Evolutionary conservation across 2,329 filamentous ascomycete genomes (phyloP).

Genomic region (Sclerotinia minor): DNA sequence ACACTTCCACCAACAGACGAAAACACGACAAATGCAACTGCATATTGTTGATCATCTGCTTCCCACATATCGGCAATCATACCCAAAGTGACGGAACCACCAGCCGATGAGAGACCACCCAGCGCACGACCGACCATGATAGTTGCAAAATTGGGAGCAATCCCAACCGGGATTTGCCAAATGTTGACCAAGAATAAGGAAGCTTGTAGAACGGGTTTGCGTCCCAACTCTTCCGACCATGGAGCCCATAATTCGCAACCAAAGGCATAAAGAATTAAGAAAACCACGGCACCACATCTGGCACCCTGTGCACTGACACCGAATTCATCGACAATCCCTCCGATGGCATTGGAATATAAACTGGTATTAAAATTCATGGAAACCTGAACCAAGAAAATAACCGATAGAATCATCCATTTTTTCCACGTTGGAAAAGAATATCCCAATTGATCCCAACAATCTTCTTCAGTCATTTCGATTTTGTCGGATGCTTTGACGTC

Average conservation of each 20-base stretch:
- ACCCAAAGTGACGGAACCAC: constrained; percentile 70
- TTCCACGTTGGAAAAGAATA: constrained; percentile 60
- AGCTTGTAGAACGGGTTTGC: constrained; percentile 72
- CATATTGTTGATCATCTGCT: constrained; percentile 69
- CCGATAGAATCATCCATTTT: constrained; percentile 70
- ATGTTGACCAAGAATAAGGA: constrained; percentile 76
- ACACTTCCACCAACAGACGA: constrained; percentile 77
- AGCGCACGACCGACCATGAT: constrained; percentile 70
- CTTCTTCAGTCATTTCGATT: constrained; percentile 52
- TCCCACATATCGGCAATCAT: constrained; percentile 78
- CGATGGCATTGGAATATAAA: constrained; percentile 68
- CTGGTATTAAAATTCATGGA: constrained; percentile 81
- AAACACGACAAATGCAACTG: constrained; percentile 74
- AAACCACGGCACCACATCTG: constrained; percentile 73
- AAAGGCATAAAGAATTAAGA: constrained; percentile 78
- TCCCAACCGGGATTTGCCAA: constrained; percentile 70
- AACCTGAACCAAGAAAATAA: constrained; percentile 72
- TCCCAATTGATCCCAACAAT: constrained; percentile 66
- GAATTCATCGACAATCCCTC: constrained; percentile 67
- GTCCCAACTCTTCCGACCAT: constrained; percentile 81
- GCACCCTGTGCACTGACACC: constrained; percentile 66
- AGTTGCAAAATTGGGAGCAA: constrained; percentile 71
- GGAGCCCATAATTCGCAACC: constrained; percentile 88
- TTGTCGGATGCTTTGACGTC: constrained; percentile 15
- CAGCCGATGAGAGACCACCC: constrained; percentile 69